Percentiles rank a stretch among this genome's conserved stretches.
Conservation (phyloP, 306 rosid genomes). For the Corylus avellana region DNA sequence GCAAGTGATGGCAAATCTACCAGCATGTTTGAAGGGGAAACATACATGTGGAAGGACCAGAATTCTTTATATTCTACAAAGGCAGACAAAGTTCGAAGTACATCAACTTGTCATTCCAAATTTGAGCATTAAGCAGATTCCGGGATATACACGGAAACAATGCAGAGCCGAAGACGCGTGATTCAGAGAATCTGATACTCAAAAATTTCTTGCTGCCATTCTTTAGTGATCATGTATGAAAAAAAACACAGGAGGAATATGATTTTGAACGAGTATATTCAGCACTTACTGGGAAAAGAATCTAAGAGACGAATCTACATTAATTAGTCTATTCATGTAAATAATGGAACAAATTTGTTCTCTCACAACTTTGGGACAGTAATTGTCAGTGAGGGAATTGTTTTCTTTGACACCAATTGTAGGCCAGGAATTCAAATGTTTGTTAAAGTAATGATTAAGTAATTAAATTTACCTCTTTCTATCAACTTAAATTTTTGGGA, state of each 20-base stretch:
- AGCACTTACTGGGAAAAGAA: background rate
- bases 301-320: background rate
- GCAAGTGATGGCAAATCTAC: slow-evolving; percentile 59
- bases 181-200: background rate
- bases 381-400: slow-evolving; percentile 7
- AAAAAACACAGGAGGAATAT: background rate
- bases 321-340: background rate
- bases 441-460: too few relatives aligned
- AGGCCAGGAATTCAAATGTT: background rate
- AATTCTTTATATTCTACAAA: too few relatives aligned
- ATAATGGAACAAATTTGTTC: background rate
- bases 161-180: background rate
- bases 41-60: slow-evolving; percentile 83
- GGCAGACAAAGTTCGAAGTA: background rate
- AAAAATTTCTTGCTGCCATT: background rate
- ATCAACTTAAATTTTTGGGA: too few relatives aligned
- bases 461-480: too few relatives aligned
- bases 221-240: background rate
- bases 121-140: background rate
- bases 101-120: background rate
- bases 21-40: slow-evolving; percentile 76
- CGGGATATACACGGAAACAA: background rate
- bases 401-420: background rate
- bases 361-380: background rate
- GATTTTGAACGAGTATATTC: background rate